Evolutionary conservation across 768 basidiomycete genomes (phyloP).

Genomic region (Boletus eberwhitei): DNA sequence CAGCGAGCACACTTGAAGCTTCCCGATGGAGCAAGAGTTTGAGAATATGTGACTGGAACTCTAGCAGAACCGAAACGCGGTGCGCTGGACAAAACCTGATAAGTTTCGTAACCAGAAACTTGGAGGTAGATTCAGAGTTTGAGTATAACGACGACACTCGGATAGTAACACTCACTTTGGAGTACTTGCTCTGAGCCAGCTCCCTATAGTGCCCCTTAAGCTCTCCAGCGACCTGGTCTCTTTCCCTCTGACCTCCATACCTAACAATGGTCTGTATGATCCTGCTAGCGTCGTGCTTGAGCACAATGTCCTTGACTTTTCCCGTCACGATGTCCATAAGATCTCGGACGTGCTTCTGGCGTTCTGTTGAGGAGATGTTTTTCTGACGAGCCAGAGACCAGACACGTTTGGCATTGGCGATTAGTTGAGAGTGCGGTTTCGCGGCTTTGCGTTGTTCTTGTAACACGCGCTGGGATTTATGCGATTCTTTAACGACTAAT

Average conservation of each 20-base stretch:
- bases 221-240: conserved; percentile 79
- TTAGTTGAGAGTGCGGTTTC: conserved; percentile 71
- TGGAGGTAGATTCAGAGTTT: not conserved
- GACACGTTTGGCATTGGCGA: conserved; percentile 67
- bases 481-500: conserved; percentile 63
- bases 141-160: not conserved
- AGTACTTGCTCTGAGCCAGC: conserved; percentile 84
- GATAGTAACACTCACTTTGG: conserved; percentile 57
- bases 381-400: conserved; percentile 78
- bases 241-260: conserved; percentile 68
- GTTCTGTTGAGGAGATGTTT: conserved; percentile 63
- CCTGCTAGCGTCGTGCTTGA: conserved; percentile 90
- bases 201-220: conserved; percentile 77
- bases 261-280: conserved; percentile 83
- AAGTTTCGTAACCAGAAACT: conserved; percentile 83
- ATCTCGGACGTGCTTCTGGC: conserved; percentile 68
- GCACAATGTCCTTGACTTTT: conserved; percentile 78
- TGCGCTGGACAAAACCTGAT: conserved; percentile 72
- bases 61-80: conserved; percentile 69
- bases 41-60: conserved; percentile 75
- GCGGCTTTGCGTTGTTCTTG: conserved; percentile 69
- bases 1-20: conserved; percentile 78
- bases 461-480: conserved; percentile 64
- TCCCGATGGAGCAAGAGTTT: conserved; percentile 81
- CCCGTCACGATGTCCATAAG: conserved; percentile 79